phyloP scores from a whole-genome alignment of 140 eudicot species.

The Bidens hawaiensis region DNA sequence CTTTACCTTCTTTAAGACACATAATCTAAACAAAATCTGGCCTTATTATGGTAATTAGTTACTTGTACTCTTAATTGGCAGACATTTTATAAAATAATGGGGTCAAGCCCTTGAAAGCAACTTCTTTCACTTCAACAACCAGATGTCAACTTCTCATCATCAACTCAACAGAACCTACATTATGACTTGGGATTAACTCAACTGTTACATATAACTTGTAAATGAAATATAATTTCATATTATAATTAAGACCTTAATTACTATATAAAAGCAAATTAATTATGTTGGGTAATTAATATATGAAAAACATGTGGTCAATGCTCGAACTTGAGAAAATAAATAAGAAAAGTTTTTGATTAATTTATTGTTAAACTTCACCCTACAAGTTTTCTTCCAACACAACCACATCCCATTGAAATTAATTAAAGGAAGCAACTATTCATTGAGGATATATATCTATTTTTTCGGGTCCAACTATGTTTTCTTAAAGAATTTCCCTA shows the following conservation, averaged over 20 bases:
- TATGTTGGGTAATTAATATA: neutral
- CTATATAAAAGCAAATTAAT: too few species aligned
- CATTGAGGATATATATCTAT: neutral
- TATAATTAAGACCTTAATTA: neutral
- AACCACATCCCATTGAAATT: constrained; percentile 2
- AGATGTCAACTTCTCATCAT: constrained; percentile 5
- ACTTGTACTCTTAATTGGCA: constrained; percentile 7
- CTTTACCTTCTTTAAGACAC: constrained; percentile 9
- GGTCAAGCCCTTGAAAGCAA: constrained; percentile 11
- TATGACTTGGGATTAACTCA: neutral
- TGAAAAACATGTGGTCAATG: neutral
- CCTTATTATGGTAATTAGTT: constrained; percentile 14
- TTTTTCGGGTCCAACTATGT: constrained; percentile 2
- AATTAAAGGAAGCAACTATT: neutral
- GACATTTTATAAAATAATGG: constrained; percentile 2
- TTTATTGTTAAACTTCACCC: neutral
- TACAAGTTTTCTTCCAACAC: constrained; percentile 15
- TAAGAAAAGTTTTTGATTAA: neutral
- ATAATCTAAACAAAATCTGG: constrained; percentile 3
- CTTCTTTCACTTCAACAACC: constrained; percentile 11
- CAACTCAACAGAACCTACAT: constrained; percentile 8
- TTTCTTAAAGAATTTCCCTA: constrained; percentile 1
- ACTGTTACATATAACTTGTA: neutral
- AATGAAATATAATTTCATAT: neutral
- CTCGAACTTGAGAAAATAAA: constrained; percentile 1